These are phyloP conservation scores for Termitomyces heimii DNA, from an alignment of 768 basidiomycete genomes.

Conservation along the genomic window DNA sequence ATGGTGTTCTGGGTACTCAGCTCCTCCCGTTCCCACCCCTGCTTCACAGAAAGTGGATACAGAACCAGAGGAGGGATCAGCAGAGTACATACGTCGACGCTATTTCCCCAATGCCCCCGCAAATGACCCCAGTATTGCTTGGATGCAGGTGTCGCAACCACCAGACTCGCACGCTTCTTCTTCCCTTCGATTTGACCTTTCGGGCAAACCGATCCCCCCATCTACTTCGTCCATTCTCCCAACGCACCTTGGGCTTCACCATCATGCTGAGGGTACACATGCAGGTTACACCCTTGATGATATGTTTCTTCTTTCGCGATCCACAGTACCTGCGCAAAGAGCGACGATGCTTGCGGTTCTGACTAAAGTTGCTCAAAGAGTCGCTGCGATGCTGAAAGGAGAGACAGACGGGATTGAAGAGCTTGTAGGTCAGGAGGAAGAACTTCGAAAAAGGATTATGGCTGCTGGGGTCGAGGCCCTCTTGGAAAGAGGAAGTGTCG, in stretches of 20 bases:
- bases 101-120: slow-evolving; percentile 73
- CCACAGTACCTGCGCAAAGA: slow-evolving; percentile 79
- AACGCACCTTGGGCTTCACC: slow-evolving; percentile 84
- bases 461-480: slow-evolving; percentile 65
- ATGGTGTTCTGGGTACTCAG: slow-evolving; percentile 25
- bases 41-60: neutral
- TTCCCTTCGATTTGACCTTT: slow-evolving; percentile 72
- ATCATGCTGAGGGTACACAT: slow-evolving; percentile 72
- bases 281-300: slow-evolving; percentile 91
- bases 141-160: slow-evolving; percentile 51
- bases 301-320: slow-evolving; percentile 71
- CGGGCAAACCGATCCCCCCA: slow-evolving; percentile 60
- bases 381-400: slow-evolving; percentile 25
- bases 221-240: slow-evolving; percentile 55
- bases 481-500: slow-evolving; percentile 58
- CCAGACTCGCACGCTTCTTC: slow-evolving; percentile 19
- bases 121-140: slow-evolving; percentile 71
- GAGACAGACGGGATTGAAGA: slow-evolving; percentile 30
- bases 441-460: slow-evolving; percentile 56
- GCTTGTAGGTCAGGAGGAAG: slow-evolving; percentile 32
- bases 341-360: slow-evolving; percentile 77
- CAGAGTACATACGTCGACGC: slow-evolving; percentile 76
- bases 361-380: slow-evolving; percentile 43
- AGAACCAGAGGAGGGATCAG: slow-evolving; percentile 61
- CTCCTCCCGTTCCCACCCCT: slow-evolving; percentile 1